Evolutionary conservation across 2,329 filamentous ascomycete genomes (phyloP).

Genomic region (Proliferodiscus dingleyae): DNA sequence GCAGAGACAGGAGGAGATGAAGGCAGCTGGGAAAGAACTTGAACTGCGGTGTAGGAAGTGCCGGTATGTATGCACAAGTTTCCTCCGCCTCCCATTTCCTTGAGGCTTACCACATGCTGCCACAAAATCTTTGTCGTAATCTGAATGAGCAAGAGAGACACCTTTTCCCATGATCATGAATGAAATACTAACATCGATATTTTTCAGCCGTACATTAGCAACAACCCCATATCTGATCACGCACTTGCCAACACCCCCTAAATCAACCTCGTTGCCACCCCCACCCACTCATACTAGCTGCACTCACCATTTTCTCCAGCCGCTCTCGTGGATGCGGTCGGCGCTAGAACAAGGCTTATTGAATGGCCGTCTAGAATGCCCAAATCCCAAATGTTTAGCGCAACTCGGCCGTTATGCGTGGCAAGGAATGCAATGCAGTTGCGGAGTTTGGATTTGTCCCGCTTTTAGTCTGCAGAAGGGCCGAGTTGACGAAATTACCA

Average conservation of each 20-base stretch:
- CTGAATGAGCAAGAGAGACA: neutral
- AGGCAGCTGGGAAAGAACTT: constrained; percentile 32
- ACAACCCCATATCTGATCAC: constrained; percentile 55
- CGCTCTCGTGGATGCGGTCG: constrained; percentile 89
- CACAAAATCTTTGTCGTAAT: neutral
- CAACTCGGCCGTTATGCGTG: constrained; percentile 92
- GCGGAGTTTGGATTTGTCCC: constrained; percentile 83
- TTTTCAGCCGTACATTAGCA: constrained; percentile 47
- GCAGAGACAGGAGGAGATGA: constrained; percentile 37
- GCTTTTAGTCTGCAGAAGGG: constrained; percentile 82
- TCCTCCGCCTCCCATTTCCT: neutral
- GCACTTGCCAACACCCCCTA: constrained; percentile 40
- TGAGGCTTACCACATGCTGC: constrained; percentile 1
- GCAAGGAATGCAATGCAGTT: constrained; percentile 92
- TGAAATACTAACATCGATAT: neutral
- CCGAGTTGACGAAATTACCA: constrained; percentile 64
- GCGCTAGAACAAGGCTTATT: constrained; percentile 76
- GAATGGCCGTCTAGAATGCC: constrained; percentile 80
- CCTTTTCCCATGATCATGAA: neutral
- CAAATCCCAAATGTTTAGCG: constrained; percentile 69
- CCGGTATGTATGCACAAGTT: constrained; percentile 46
- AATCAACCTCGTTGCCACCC: constrained; percentile 23
- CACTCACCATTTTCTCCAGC: constrained; percentile 85
- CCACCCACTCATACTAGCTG: constrained; percentile 44
- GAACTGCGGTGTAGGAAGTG: constrained; percentile 90